A percentile compares a stretch with the other conserved stretches of the same genome.
phyloP scores from a whole-genome alignment of 1,284 basidiomycete genomes.

The Macrocystidia cucumis region DNA sequence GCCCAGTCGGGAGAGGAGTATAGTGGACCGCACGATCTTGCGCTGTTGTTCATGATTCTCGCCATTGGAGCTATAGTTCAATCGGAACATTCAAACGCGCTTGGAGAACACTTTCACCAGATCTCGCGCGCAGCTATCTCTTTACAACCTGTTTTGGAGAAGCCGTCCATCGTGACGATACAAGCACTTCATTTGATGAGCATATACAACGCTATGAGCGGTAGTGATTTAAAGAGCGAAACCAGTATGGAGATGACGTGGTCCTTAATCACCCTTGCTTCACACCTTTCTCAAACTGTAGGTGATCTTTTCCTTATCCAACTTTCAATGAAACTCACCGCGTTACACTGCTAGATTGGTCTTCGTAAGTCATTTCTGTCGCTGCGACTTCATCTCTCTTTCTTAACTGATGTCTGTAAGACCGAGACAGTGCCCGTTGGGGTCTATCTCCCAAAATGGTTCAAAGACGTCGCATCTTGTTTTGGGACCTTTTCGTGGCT shows the following conservation, averaged over 20 bases:
- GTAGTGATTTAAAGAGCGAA: conserved; percentile 28
- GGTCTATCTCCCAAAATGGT: conserved; percentile 45
- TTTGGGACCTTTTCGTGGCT: conserved; percentile 50
- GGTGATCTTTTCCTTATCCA: conserved; percentile 17
- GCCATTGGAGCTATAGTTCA: conserved; percentile 52
- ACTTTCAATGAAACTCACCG: conserved; percentile 8
- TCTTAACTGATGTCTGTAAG: conserved; percentile 21
- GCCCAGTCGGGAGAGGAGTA: conserved; percentile 21
- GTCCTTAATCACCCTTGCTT: conserved; percentile 47
- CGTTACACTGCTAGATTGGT: conserved; percentile 35
- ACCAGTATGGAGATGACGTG: conserved; percentile 57
- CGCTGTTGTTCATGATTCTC: conserved; percentile 56
- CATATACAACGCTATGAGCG: conserved; percentile 44
- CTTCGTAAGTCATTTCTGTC: conserved; percentile 34
- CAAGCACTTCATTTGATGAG: conserved; percentile 54
- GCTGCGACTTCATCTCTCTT: neutral
- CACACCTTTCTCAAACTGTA: conserved; percentile 53
- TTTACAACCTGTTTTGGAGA: conserved; percentile 55
- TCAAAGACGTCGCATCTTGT: conserved; percentile 43
- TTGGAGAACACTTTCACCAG: conserved; percentile 57
- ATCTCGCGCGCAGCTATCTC: conserved; percentile 52
- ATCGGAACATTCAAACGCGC: conserved; percentile 16
- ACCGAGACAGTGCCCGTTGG: conserved; percentile 50
- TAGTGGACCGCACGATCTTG: conserved; percentile 41
- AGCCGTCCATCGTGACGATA: conserved; percentile 58